Base-by-base conservation (phyloP, 2,329 filamentous ascomycete genomes). In the Ceratocystis huliohia region DNA sequence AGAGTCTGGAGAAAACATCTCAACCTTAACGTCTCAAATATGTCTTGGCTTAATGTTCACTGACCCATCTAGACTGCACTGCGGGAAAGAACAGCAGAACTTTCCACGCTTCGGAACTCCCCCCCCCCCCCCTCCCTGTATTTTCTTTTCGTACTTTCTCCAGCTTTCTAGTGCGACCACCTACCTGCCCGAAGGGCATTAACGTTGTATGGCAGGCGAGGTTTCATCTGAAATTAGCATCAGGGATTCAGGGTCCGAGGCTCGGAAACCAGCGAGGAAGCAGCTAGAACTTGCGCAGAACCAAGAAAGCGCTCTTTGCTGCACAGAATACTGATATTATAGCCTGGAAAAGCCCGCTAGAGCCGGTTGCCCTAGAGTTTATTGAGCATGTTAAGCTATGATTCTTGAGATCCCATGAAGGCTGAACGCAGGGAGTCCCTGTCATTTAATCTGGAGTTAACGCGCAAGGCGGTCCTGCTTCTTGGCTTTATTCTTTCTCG, bases 221-320 rank as follows among this genome's bases (percentile, higher is more conserved):
- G 62, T 64, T 50, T 56, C 62, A 64, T 64, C 46, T 50, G 45
- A 56, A 64, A 64, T 64, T 17, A 64, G 7, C 28, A n/a, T 48
- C 53, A 59, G n/a, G 62, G 61, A 28, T 56, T 15, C 25, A 53
- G 62, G 15, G 28, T 50, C 46, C 25, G 22, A 44, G 22, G 22
- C 44, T 59, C 15, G 28, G 15, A 33, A 59, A 59, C 28, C 13
- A 59, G 28, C 28, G 3, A n/a, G 7, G 25, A 59, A 59, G 28
- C 28, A 53, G 48, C 48, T 28, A 28, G 20, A 25, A 53, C 22
- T 10, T 28, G 20, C 20, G 20, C 48, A 22, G 20, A 25, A 53
- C 2, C 20, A 6, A 22, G 48, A 3, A 25, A 53, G 25, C 2
- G 8, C 8, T 53, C 20, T 53, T 20, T 25, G 6, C 48, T 53